These are phyloP conservation scores for Candida awuae DNA, from an alignment of 805 yeast genomes.

Conservation along the genomic window DNA sequence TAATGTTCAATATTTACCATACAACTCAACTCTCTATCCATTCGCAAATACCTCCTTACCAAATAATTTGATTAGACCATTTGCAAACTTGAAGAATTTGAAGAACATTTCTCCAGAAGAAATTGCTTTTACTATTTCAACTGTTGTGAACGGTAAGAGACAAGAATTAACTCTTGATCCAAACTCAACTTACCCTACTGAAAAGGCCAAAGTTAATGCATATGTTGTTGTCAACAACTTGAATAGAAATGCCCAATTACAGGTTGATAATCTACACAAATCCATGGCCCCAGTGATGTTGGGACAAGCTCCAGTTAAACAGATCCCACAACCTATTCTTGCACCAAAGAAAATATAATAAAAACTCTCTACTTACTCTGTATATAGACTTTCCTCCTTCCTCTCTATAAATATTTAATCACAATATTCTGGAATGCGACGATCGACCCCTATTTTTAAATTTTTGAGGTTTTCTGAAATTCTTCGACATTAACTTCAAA, in stretches of 20 bases:
- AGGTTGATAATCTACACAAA: constrained; percentile 22
- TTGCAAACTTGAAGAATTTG: constrained; percentile 12
- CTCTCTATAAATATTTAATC: background rate
- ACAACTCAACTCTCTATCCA: constrained; percentile 18
- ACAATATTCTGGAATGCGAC: background rate
- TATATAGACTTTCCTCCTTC: background rate
- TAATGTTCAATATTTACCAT: constrained; percentile 16
- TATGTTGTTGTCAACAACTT: constrained; percentile 26
- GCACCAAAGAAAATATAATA: constrained; percentile 13
- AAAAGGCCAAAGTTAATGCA: constrained; percentile 22
- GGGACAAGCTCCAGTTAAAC: constrained; percentile 16
- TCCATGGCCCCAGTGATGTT: constrained; percentile 15
- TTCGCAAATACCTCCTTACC: constrained; percentile 21
- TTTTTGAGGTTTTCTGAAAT: background rate
- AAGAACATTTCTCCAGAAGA: constrained; percentile 16
- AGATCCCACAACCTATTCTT: constrained; percentile 18
- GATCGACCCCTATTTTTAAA: background rate
- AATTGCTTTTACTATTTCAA: constrained; percentile 15
- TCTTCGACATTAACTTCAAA: background rate
- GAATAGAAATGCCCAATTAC: constrained; percentile 26
- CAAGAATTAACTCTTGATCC: constrained; percentile 19
- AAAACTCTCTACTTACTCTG: background rate
- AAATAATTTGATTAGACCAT: constrained; percentile 13
- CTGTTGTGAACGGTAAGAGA: constrained; percentile 25
- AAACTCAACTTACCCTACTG: constrained; percentile 18